Percentiles rank a stretch among this genome's conserved stretches.
Conservation (phyloP, 2,329 filamentous ascomycete species). For the Epichloe festucae region DNA sequence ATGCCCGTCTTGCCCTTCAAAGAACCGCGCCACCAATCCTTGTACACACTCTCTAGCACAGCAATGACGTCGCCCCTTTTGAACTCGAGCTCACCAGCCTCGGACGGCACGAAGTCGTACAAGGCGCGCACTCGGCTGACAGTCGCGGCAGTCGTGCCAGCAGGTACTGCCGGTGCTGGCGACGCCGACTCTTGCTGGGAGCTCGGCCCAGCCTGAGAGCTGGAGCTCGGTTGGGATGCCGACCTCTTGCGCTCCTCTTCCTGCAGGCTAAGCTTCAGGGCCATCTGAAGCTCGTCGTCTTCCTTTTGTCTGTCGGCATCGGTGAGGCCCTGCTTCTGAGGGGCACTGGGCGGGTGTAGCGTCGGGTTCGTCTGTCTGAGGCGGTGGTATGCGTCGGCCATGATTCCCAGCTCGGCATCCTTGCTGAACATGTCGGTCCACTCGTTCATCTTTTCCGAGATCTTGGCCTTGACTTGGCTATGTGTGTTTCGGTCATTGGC, state of each 20-base stretch:
- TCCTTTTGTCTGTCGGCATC: constrained; percentile 85
- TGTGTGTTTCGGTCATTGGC: constrained; percentile 93
- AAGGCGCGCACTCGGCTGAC: constrained; percentile 88
- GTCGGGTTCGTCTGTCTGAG: constrained; percentile 78
- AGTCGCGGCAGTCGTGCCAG: constrained; percentile 88
- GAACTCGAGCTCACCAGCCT: constrained; percentile 89
- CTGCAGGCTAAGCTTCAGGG: constrained; percentile 80
- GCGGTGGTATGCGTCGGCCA: constrained; percentile 87
- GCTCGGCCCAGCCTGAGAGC: constrained; percentile 22
- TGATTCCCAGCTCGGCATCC: constrained; percentile 87
- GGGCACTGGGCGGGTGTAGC: constrained; percentile 81
- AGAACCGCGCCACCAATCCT: constrained; percentile 98
- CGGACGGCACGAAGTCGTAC: constrained; percentile 89
- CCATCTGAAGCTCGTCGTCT: constrained; percentile 95
- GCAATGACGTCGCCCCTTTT: constrained; percentile 95
- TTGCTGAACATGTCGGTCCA: constrained; percentile 91
- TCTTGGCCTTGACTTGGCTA: constrained; percentile 92
- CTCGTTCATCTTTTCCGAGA: constrained; percentile 88
- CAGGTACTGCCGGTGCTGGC: constrained; percentile 44
- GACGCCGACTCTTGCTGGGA: constrained; percentile 27
- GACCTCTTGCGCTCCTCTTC: constrained; percentile 58
- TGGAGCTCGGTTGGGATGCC: constrained; percentile 23
- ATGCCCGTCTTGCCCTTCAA: constrained; percentile 91
- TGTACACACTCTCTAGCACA: constrained; percentile 93
- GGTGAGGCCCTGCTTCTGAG: constrained; percentile 83